These are phyloP conservation scores for Plasmodium cynomolgi DNA, from an alignment of 169 alveolate genomes.

Conservation along the genomic window DNA sequence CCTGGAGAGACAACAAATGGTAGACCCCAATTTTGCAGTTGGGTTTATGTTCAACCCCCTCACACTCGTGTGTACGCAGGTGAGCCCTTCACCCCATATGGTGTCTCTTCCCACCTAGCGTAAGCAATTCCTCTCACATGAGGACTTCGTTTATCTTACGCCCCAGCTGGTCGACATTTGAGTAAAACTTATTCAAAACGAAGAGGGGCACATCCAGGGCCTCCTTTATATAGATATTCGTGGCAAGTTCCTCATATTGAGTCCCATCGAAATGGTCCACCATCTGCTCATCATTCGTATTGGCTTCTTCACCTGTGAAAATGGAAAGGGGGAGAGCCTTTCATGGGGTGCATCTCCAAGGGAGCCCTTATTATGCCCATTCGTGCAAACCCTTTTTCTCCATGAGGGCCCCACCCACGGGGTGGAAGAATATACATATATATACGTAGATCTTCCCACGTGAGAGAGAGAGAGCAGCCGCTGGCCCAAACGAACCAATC, in stretches of 20 bases:
- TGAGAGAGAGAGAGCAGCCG: not conserved
- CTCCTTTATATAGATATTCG: slow-evolving; percentile 41
- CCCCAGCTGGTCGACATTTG: not conserved
- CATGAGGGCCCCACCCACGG: not conserved
- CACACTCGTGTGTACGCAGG: no score
- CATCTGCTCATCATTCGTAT: not conserved
- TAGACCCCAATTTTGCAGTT: not conserved
- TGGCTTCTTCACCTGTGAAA: not conserved
- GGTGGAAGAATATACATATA: not conserved
- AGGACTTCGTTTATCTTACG: slow-evolving; percentile 14
- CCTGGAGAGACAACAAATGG: not conserved
- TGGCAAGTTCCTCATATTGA: not conserved
- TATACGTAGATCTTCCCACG: not conserved
- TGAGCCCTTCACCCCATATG: not conserved
- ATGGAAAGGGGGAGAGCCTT: not conserved
- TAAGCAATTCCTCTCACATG: not conserved
- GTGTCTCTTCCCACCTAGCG: not conserved
- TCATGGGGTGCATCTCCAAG: not conserved
- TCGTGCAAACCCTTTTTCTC: not conserved
- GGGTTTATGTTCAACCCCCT: not conserved
- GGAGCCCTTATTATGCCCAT: not conserved
- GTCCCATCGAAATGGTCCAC: not conserved
- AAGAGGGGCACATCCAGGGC: slow-evolving; percentile 42
- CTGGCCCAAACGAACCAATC: not conserved
- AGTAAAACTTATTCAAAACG: slow-evolving; percentile 54